Evolutionary conservation across 495 filamentous ascomycete genomes (phyloP), one percentile per base, ranked within the genome.

Genomic region (Lophiostoma macrostomum): DNA sequence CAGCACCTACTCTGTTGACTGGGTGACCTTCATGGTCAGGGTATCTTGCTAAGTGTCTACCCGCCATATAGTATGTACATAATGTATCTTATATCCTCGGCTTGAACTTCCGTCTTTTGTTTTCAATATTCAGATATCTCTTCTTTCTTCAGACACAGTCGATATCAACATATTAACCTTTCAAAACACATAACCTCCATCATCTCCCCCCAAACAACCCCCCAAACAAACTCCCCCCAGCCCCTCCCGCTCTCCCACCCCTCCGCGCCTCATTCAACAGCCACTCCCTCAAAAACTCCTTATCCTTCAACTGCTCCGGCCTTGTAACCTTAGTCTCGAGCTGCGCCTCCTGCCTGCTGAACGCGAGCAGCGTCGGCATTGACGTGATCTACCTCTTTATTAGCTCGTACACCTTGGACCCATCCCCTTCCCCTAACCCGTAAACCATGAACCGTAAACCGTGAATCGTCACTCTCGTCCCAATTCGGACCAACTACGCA

Each of bases 361-460:
- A 88, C 22, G 77, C 74, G 20, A 88, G 69, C 31, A 90, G 60
- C n/a, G 83, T 86, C 19, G 86, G 86, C 55, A 87, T 70, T 7
- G 74, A 74, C 29, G 73, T 83, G 50, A 88, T 82, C 64, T 69
- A 25, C 30, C 3, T 22, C 5, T 19, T 31, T 46, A 13, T 35
- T 36, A 50, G 8, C 36, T n/a, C n/a, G n/a, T n/a, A n/a, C n/a
- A n/a, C n/a, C n/a, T n/a, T n/a, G n/a, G n/a, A n/a, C n/a, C n/a
- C n/a, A n/a, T n/a, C n/a, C n/a, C n/a, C n/a, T n/a, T n/a, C n/a
- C n/a, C n/a, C n/a, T n/a, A 39, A 39, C 36, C 11, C 36, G 36
- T 18, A 39, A 11, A 6, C 36, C 6, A 39, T 11, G 19, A 22
- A 22, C 40, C n/a, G n/a, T n/a, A n/a, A n/a, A n/a, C n/a, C n/a